Evolutionary conservation across 805 yeast genomes (phyloP).

Genomic region (Hanseniaspora pseudoguilliermondii): DNA sequence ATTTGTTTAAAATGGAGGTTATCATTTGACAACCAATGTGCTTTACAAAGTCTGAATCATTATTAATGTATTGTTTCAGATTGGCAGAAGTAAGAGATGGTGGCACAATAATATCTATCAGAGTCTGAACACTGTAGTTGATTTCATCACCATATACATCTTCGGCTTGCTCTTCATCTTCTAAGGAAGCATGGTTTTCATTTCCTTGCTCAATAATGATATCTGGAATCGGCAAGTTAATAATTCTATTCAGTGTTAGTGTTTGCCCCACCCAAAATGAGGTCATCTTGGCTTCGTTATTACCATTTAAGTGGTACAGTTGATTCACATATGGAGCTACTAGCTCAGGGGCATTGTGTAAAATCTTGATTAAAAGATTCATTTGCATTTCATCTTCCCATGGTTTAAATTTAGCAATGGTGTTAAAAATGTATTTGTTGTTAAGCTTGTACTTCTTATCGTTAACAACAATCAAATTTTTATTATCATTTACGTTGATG

Average conservation of each 20-base stretch:
- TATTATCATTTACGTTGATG: constrained; percentile 17
- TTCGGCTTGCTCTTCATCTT: constrained; percentile 6
- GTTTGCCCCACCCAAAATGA: constrained; percentile 77
- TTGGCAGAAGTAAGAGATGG: constrained; percentile 46
- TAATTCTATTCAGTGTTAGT: constrained; percentile 44
- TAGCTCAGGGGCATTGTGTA: constrained; percentile 51
- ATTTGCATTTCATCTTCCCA: constrained; percentile 63
- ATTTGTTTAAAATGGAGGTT: constrained; percentile 40
- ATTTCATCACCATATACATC: background rate
- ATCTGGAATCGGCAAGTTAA: constrained; percentile 45
- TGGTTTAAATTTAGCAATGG: constrained; percentile 59
- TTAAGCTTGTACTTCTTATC: constrained; percentile 44
- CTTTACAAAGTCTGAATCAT: constrained; percentile 38
- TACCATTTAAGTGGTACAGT: constrained; percentile 44
- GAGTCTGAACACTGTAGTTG: constrained; percentile 17
- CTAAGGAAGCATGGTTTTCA: constrained; percentile 26
- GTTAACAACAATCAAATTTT: constrained; percentile 31
- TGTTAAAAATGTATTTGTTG: constrained; percentile 53
- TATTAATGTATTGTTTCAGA: constrained; percentile 45
- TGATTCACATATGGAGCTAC: constrained; percentile 56
- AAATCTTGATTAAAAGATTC: constrained; percentile 38
- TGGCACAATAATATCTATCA: constrained; percentile 52
- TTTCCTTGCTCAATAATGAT: constrained; percentile 23
- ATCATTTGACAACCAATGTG: constrained; percentile 56
- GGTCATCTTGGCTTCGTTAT: constrained; percentile 65